Percentiles rank a stretch among this genome's conserved stretches.
phyloP scores from a whole-genome alignment of 805 yeast genomes.

The Yarrowia alimentaria region DNA sequence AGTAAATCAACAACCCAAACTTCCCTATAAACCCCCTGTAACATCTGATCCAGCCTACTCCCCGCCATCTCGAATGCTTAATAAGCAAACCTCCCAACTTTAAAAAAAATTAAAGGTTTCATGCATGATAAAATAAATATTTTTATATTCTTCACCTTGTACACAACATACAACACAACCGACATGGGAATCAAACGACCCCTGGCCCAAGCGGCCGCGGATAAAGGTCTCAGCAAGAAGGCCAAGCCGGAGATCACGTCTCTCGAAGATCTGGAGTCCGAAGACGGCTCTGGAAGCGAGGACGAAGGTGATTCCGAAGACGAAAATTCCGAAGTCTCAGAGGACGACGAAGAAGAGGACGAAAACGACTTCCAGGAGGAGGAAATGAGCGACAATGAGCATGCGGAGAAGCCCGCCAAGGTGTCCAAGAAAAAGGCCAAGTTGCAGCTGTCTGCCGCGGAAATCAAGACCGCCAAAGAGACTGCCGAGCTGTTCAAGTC shows the following conservation, averaged over 20 bases:
- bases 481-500: conserved; percentile 93
- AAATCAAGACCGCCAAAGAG: conserved; percentile 86
- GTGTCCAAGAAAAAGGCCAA: conserved; percentile 31
- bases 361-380: conserved; percentile 3
- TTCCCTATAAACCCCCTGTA: no score
- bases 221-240: not conserved
- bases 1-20: no score
- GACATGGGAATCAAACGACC: conserved; percentile 25
- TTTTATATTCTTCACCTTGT: not conserved
- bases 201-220: not conserved
- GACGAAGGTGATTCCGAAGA: conserved; percentile 15
- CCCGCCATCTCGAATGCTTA: no score
- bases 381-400: conserved; percentile 28
- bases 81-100: no score
- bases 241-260: conserved; percentile 15
- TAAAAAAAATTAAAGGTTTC: conserved; percentile 19
- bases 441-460: conserved; percentile 55
- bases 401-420: conserved; percentile 29
- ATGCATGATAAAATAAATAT: conserved; percentile 6
- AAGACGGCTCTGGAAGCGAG: conserved; percentile 19
- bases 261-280: conserved; percentile 28
- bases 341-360: not conserved
- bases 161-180: conserved; percentile 2
- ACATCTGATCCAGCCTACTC: no score
- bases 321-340: conserved; percentile 18